Evolutionary conservation across 2,329 filamentous ascomycete species (phyloP), one percentile per base, ranked within the genome.

Genomic region (Trichoderma sp.): DNA sequence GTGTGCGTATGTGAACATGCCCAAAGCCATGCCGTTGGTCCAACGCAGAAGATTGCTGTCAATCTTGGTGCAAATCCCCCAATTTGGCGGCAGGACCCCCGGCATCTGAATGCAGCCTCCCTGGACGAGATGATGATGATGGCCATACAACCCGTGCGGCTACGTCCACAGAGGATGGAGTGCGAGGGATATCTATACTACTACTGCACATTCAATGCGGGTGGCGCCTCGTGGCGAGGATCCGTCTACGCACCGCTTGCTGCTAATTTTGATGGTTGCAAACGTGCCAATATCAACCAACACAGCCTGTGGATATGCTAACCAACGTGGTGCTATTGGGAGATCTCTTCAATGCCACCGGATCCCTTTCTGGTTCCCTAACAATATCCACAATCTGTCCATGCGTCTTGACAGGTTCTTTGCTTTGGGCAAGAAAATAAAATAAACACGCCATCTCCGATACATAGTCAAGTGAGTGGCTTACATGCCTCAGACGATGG

Each of bases 261-360:
- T 64, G 61, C 64, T 67, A 58, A 21, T 2, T 43, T 56, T 67
- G 64, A 58, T 67, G 64, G 51, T 32, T 67, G 32, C 43, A 39
- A 53, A 21, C 64, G 26, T 12, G 24, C 51, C 56, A 57, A 39
- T 32, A 28, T 15, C 53, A 21, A 60, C 65, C 53, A 43, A 68
- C 56, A 43, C 65, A 24, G 47, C 64, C 64, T 47, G 39, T 47
- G 61, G 61, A 64, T 15, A 39, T 63, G 36, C 61, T 63, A 24
- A 47, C 24, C 61, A 47, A 47, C 21, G 53, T 58, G 56, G 36
- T 47, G 34, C 53, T 43, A 47, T 68, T 68, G 56, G 36, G 56
- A 56, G 65, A 68, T 68, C 65, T 68, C 65, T 68, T 68, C 65
- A 68, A 68, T 68, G 65, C 65, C 34, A 28, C 34, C 56, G 26